Conservation (phyloP, 768 basidiomycete species). For the Sarcodon sp. region DNA sequence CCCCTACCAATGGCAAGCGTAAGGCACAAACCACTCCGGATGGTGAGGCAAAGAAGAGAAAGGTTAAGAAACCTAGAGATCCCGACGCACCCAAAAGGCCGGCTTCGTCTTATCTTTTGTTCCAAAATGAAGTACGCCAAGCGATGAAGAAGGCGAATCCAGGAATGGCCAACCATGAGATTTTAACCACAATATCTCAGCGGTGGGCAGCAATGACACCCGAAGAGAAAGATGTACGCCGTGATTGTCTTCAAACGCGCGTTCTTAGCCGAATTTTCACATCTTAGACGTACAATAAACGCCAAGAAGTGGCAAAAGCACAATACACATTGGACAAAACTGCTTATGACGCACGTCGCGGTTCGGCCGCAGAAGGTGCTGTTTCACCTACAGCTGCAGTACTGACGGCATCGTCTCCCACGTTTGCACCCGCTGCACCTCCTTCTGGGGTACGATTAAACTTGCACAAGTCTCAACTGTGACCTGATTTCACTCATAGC, state of each 20-base stretch:
- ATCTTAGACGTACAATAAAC: conserved; percentile 36
- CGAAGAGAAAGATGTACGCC: conserved; percentile 63
- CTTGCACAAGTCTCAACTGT: background rate
- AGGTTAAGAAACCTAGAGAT: conserved; percentile 63
- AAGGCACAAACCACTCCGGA: conserved; percentile 20
- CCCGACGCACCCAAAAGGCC: conserved; percentile 94
- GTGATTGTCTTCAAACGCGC: background rate
- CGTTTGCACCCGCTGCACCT: conserved; percentile 1
- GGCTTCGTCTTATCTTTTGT: conserved; percentile 84
- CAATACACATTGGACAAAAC: conserved; percentile 51
- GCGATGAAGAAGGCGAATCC: conserved; percentile 57
- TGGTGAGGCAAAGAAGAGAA: conserved; percentile 28
- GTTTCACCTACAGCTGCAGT: conserved; percentile 14
- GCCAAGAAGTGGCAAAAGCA: conserved; percentile 46
- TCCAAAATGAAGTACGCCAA: conserved; percentile 83
- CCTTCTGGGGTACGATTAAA: background rate
- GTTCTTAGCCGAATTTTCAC: background rate
- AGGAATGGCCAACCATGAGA: conserved; percentile 52
- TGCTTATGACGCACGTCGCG: conserved; percentile 47
- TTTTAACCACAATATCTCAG: conserved; percentile 58
- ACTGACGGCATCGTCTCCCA: background rate
- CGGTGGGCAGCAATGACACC: conserved; percentile 60
- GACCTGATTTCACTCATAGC: background rate
- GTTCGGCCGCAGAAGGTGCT: conserved; percentile 29
- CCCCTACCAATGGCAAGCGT: conserved; percentile 34